A percentile compares a stretch with the other conserved stretches of the same genome.
phyloP scores from a whole-genome alignment of 2,329 filamentous ascomycete species.

The Fusarium tupiense region DNA sequence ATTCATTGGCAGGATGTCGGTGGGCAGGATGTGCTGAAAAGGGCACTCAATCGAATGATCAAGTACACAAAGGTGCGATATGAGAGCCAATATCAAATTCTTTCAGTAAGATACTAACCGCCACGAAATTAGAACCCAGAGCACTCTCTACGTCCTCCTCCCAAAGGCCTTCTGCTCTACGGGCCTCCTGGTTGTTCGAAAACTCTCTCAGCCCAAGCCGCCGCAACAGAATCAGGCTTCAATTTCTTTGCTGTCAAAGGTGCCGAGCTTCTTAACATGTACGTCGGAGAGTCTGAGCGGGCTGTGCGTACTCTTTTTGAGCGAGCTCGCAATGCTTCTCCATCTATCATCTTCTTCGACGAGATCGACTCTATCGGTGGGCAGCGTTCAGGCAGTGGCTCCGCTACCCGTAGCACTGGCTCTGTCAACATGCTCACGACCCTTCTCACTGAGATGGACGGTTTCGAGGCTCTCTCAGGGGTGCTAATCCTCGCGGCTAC shows the following conservation, averaged over 20 bases:
- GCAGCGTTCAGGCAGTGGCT: conserved; percentile 57
- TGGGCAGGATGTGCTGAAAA: conserved; percentile 81
- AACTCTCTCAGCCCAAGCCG: conserved; percentile 88
- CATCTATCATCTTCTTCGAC: conserved; percentile 96
- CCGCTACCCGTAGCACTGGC: conserved; percentile 47
- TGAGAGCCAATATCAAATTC: not conserved
- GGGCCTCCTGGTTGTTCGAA: conserved; percentile 96
- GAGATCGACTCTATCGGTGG: conserved; percentile 89
- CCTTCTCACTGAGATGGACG: conserved; percentile 93
- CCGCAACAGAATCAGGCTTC: conserved; percentile 88
- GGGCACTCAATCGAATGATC: conserved; percentile 63
- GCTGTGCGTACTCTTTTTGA: conserved; percentile 86
- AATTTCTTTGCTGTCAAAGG: conserved; percentile 97
- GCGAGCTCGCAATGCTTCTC: conserved; percentile 84
- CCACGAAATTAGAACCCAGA: conserved; percentile 42
- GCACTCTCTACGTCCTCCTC: conserved; percentile 62
- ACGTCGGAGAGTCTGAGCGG: conserved; percentile 93
- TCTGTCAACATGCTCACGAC: conserved; percentile 89
- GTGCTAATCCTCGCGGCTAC: conserved; percentile 92
- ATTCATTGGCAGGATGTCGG: conserved; percentile 90
- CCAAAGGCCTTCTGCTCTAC: conserved; percentile 88
- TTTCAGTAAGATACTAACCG: conserved; percentile 13
- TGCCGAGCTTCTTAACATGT: conserved; percentile 94
- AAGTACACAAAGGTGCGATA: conserved; percentile 49
- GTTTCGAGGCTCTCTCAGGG: conserved; percentile 84